Evolutionary conservation across 371 early-diverging fungal genomes (phyloP).

Genomic region (Apophysomyces variabilis): DNA sequence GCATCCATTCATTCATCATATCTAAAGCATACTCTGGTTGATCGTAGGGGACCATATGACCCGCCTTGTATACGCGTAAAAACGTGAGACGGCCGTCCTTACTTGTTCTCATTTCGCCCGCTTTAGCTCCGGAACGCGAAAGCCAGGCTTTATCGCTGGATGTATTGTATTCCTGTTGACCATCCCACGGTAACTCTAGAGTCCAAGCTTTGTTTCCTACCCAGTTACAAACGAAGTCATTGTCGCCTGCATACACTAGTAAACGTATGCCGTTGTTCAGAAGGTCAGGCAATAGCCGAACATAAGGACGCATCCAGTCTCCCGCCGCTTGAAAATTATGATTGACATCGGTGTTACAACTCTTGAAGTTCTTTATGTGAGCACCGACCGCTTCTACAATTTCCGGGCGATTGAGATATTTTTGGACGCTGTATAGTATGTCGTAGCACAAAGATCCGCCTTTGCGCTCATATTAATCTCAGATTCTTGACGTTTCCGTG

Average conservation of each 20-base stretch:
- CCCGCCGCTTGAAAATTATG: conserved; percentile 63
- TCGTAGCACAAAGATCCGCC: conserved; percentile 76
- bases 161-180: conserved; percentile 63
- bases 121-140: conserved; percentile 40
- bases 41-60: conserved; percentile 86
- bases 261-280: conserved; percentile 83
- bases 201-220: conserved; percentile 93
- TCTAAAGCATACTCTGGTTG: conserved; percentile 55
- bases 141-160: conserved; percentile 62
- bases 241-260: conserved; percentile 86
- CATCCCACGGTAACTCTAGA: conserved; percentile 79
- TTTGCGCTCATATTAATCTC: neutral
- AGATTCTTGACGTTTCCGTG: neutral
- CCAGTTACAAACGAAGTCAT: conserved; percentile 90
- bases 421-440: conserved; percentile 76
- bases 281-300: conserved; percentile 67
- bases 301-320: conserved; percentile 90
- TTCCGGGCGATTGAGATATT: conserved; percentile 74
- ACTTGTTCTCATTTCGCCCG: conserved; percentile 73
- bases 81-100: conserved; percentile 72
- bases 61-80: conserved; percentile 85
- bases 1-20: conserved; percentile 70
- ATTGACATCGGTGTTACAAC: conserved; percentile 78
- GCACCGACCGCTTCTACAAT: conserved; percentile 77
- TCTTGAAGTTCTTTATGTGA: conserved; percentile 62